Base-by-base conservation (phyloP, 2,329 filamentous ascomycete genomes). In the Fusarium sp. region DNA sequence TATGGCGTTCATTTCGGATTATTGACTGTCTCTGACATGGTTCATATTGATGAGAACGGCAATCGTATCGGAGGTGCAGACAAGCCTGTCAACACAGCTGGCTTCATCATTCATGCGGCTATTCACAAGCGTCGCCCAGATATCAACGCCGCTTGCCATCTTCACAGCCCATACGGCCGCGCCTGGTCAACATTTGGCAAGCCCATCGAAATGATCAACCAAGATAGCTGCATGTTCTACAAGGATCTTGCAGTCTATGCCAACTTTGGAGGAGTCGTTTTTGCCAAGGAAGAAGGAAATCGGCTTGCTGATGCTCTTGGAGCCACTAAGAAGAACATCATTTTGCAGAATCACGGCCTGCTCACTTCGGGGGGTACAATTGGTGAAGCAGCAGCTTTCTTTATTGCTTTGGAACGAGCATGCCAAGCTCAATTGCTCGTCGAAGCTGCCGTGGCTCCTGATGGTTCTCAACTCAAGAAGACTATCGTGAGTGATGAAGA, bases 311-410 rank as follows among this genome's bases (percentile, higher is more conserved):
- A 83, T 18, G 87, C 90, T 1, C 81, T 93, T 2, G 91, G 91
- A 0, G 63, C 70, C 1, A 79, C 82, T 0, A 87, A 86, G 64
- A 91, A 85, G 78, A 90, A 85, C 18, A 82, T 89, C 71, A 90
- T 93, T 52, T 78, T 93, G 41, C 84, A 89, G 71, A 93, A 93
- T 76, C 91, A 93, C 75, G 92, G 91, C 0, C 80, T 93, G 7
- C 77, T 93, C 44, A 92, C 90, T 0, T 89, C 91, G 0, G 91
- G 92, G 1, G 76, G 78, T 1, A 93, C 91, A 0, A 90, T 93
- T 5, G 91, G 92, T 68, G 91, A 93, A 79, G 91, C 91, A 1
- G 90, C 90, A 0, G 92, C 89, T 70, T 81, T 93, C 58, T 93
- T 92, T 76, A 88, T 88, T 6, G 80, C 89, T 7, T 84, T 93